phyloP scores from a whole-genome alignment of 768 basidiomycete species.

The Leccinellum albellum region DNA sequence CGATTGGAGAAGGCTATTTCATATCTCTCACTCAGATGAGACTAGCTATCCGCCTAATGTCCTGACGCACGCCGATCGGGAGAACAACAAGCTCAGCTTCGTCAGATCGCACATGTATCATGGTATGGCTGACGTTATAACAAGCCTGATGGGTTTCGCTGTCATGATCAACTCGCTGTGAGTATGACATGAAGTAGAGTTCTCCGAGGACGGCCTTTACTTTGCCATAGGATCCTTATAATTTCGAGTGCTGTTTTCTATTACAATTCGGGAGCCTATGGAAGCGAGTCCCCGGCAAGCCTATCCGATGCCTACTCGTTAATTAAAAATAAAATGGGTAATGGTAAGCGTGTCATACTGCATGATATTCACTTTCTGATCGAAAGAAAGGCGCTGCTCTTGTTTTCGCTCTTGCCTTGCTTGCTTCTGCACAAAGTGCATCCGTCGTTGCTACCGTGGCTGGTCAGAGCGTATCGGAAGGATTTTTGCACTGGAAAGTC shows the following conservation, averaged over 20 bases:
- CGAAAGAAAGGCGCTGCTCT: slow-evolving; percentile 60
- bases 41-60: slow-evolving; percentile 25
- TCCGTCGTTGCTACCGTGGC: slow-evolving; percentile 87
- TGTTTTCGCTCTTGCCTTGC: slow-evolving; percentile 84
- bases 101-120: slow-evolving; percentile 63
- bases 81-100: slow-evolving; percentile 55
- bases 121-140: slow-evolving; percentile 60
- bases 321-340: slow-evolving; percentile 63
- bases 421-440: slow-evolving; percentile 86
- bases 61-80: slow-evolving; percentile 48
- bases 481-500: slow-evolving; percentile 83
- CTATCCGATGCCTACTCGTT: slow-evolving; percentile 82
- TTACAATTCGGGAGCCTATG: slow-evolving; percentile 42
- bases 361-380: background rate
- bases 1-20: slow-evolving; percentile 20
- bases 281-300: slow-evolving; percentile 53
- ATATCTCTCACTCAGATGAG: slow-evolving; percentile 21
- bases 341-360: slow-evolving; percentile 41
- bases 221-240: slow-evolving; percentile 61
- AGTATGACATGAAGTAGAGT: slow-evolving; percentile 19
- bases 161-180: slow-evolving; percentile 84
- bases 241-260: slow-evolving; percentile 82
- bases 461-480: slow-evolving; percentile 88
- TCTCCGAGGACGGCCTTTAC: background rate
- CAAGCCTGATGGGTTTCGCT: slow-evolving; percentile 76